Base-by-base conservation (phyloP, 305 asterid species). In the Fraxinus angustifolia region DNA sequence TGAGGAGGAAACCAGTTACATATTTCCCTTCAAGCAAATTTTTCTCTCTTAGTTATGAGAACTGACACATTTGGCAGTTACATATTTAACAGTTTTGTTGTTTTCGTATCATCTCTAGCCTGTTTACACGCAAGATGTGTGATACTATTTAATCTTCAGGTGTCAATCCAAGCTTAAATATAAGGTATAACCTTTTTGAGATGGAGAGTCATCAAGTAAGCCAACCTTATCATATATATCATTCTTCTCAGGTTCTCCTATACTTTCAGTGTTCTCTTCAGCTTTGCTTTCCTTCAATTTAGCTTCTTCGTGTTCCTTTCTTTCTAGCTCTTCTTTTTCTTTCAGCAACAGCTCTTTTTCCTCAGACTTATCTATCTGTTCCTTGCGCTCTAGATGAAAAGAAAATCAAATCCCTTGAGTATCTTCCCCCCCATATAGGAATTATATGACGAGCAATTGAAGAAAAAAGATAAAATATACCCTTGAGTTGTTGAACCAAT, bases 291-390 rank as follows among this genome's bases (percentile, higher is more conserved):
- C 75, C 85, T 26, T 82, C 86, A 8, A 77, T 38, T 89, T 80
- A 82, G 82, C 62, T 74, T 86, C 91, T 73, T 81, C 82, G 17
- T 70, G 78, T 79, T 84, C 83, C 75, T 31, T 70, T 70, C 89
- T 70, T 31, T 70, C 75, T 70, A 70, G 26, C 40, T 31, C 75
- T 70, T 70, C 75, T 70, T 70, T 70, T 70, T 70, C 75, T 70
- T 14, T 70, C 23, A 16, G 38, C 23, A 70, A 70, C 75, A 16
- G 88, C 67, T 95, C 97, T 79, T 91, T 91, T 85, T 93, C 99
- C 90, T 95, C 99, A 50, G 93, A 97, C 87, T 87, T 91, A 60
- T 95, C 98, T 76, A 95, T 93, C 89, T 86, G 95, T 86, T 93
- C 98, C 92, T 93, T 95, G 84, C 83, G 91, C 40, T 88, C 99